phyloP scores from a whole-genome alignment of 1,284 basidiomycete species.

The Fomitopsis betulina region DNA sequence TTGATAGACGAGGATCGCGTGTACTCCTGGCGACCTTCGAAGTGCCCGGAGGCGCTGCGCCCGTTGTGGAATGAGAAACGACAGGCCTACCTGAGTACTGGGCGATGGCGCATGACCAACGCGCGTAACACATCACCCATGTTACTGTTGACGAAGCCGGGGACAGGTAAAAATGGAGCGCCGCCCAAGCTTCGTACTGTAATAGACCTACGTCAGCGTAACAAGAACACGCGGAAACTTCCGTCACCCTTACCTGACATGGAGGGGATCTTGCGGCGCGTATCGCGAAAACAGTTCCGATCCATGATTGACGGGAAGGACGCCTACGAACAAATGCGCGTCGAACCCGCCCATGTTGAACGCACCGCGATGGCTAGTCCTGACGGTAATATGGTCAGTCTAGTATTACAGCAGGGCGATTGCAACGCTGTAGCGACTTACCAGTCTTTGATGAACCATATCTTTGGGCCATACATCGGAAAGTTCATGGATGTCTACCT shows the following conservation, averaged over 20 bases:
- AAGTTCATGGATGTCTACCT: conserved; percentile 11
- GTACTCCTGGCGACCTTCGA: conserved; percentile 27
- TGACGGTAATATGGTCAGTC: conserved; percentile 31
- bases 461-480: conserved; percentile 24
- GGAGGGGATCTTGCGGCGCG: conserved; percentile 5
- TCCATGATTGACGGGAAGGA: conserved; percentile 8
- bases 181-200: conserved; percentile 24
- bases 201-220: conserved; percentile 23
- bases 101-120: conserved; percentile 23
- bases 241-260: conserved; percentile 24
- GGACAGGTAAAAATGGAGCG: conserved; percentile 13
- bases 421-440: conserved; percentile 31
- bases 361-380: conserved; percentile 7
- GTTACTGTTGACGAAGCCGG: conserved; percentile 27
- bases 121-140: conserved; percentile 31
- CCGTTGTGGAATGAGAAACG: conserved; percentile 24
- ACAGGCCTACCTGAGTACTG: conserved; percentile 23
- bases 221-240: conserved; percentile 32
- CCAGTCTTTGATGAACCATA: conserved; percentile 30
- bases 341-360: conserved; percentile 6
- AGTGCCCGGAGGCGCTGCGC: conserved; percentile 26
- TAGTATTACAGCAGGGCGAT: conserved; percentile 32
- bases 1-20: conserved; percentile 29
- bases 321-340: conserved; percentile 19
- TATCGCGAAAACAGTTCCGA: not conserved